These are phyloP conservation scores for Blastocystis sp. DNA, from an alignment of 352 stramenopile genomes.

Conservation along the genomic window DNA sequence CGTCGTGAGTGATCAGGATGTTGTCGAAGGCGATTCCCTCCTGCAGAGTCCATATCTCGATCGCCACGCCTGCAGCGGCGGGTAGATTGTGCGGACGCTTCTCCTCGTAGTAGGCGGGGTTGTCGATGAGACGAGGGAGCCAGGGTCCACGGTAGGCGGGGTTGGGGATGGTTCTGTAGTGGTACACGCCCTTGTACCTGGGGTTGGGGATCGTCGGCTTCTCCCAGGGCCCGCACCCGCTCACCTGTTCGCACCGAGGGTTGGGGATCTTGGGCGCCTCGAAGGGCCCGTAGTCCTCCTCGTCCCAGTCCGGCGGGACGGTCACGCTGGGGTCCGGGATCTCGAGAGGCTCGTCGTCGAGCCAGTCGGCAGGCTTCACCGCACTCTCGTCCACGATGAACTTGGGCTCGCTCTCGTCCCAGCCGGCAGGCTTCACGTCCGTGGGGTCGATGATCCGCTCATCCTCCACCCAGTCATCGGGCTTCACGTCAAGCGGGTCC, in stretches of 20 bases:
- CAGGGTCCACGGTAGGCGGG: slow-evolving; percentile 83
- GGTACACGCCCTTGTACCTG: slow-evolving; percentile 84
- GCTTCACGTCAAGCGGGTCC: slow-evolving; percentile 82
- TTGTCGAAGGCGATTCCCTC: slow-evolving; percentile 84
- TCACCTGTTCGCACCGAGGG: slow-evolving; percentile 75
- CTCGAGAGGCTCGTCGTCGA: slow-evolving; percentile 75
- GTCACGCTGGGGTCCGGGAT: slow-evolving; percentile 72
- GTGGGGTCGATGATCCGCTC: slow-evolving; percentile 76
- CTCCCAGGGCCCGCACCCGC: slow-evolving; percentile 83
- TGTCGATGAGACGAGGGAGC: slow-evolving; percentile 79
- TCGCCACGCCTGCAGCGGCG: slow-evolving; percentile 76
- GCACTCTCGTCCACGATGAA: slow-evolving; percentile 78
- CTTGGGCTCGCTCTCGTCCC: slow-evolving; percentile 81
- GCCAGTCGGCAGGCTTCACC: slow-evolving; percentile 80
- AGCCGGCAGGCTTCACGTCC: slow-evolving; percentile 81
- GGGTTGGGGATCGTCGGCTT: slow-evolving; percentile 80
- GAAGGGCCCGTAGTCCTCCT: slow-evolving; percentile 83
- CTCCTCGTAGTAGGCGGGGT: slow-evolving; percentile 81
- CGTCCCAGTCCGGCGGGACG: slow-evolving; percentile 86
- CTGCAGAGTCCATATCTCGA: slow-evolving; percentile 80
- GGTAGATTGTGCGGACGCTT: slow-evolving; percentile 73
- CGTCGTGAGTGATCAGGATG: slow-evolving; percentile 80
- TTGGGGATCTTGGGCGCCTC: slow-evolving; percentile 80
- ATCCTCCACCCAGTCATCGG: slow-evolving; percentile 82
- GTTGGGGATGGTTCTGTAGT: slow-evolving; percentile 80